Evolutionary conservation across 495 filamentous ascomycete genomes (phyloP).

Genomic region (Penicillium fimorum): DNA sequence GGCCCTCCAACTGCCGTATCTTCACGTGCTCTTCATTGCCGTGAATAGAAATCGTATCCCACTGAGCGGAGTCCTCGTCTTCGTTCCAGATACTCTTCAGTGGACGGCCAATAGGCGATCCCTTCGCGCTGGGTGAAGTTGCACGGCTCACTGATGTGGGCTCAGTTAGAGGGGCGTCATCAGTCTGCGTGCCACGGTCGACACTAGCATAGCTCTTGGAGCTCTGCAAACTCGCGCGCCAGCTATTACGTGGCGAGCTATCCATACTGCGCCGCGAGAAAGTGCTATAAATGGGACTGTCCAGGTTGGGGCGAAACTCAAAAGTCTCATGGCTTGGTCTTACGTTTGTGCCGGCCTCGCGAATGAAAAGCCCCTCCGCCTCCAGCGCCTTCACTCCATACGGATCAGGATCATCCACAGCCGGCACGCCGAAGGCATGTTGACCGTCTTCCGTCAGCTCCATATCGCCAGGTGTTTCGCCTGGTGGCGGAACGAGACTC

Average conservation of each 20-base stretch:
- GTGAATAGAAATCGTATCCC: constrained; percentile 39
- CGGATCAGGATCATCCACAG: constrained; percentile 73
- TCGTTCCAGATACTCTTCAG: constrained; percentile 26
- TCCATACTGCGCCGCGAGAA: constrained; percentile 71
- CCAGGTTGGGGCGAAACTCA: constrained; percentile 72
- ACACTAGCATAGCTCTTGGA: constrained; percentile 59
- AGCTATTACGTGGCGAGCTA: constrained; percentile 54
- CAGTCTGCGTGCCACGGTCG: constrained; percentile 59
- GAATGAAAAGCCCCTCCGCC: constrained; percentile 78
- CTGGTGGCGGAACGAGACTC: constrained; percentile 45
- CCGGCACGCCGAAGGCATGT: constrained; percentile 70
- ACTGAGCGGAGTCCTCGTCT: constrained; percentile 26
- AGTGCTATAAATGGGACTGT: constrained; percentile 69
- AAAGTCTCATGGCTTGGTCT: constrained; percentile 73
- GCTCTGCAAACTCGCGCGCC: constrained; percentile 64
- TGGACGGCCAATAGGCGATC: constrained; percentile 37
- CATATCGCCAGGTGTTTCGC: constrained; percentile 73
- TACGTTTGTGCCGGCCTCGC: constrained; percentile 72
- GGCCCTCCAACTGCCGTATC: constrained; percentile 4
- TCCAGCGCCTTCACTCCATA: constrained; percentile 85
- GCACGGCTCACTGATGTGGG: constrained; percentile 41
- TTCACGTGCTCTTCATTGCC: constrained; percentile 9
- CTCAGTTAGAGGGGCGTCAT: constrained; percentile 50
- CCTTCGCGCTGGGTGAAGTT: constrained; percentile 45
- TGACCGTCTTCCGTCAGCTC: constrained; percentile 47